phyloP scores from a whole-genome alignment of 1,284 basidiomycete genomes.

The Marasmius sp. region DNA sequence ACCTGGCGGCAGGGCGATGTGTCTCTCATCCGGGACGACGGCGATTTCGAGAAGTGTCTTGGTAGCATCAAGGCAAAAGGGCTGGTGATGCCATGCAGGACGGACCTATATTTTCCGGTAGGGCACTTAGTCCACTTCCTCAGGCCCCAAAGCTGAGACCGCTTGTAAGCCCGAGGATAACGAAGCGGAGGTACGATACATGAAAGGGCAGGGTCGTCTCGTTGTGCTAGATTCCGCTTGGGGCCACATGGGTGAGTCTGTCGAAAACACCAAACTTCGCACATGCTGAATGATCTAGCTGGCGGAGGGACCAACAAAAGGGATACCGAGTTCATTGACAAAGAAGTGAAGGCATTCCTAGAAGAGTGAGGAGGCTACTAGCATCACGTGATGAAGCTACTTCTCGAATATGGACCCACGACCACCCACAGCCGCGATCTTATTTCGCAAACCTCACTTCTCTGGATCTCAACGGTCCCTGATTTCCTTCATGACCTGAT shows the following conservation, averaged over 20 bases:
- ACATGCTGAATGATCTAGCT: constrained; percentile 23
- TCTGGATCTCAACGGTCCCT: too few species aligned
- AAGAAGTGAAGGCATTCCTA: constrained; percentile 38
- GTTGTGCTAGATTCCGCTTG: constrained; percentile 55
- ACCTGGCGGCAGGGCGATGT: constrained; percentile 58
- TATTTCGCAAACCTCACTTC: too few species aligned
- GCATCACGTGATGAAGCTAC: too few species aligned
- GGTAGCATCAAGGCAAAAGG: constrained; percentile 46
- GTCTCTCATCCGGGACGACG: constrained; percentile 44
- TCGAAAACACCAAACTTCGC: neutral
- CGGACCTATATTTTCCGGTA: constrained; percentile 59
- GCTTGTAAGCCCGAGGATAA: constrained; percentile 48
- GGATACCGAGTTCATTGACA: constrained; percentile 37
- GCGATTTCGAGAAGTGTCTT: constrained; percentile 40
- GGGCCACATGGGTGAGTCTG: constrained; percentile 53
- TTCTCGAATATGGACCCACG: too few species aligned
- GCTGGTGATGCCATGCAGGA: constrained; percentile 58
- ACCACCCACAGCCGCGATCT: too few species aligned
- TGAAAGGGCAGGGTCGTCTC: constrained; percentile 40
- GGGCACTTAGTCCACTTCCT: constrained; percentile 8
- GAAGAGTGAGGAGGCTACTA: constrained; percentile 12
- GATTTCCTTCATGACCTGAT: too few species aligned
- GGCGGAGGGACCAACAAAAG: constrained; percentile 38
- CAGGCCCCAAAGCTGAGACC: neutral
- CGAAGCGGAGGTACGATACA: constrained; percentile 43